These are phyloP conservation scores for Capsella rubella DNA, from an alignment of 441 rosid species.

Conservation along the genomic window DNA sequence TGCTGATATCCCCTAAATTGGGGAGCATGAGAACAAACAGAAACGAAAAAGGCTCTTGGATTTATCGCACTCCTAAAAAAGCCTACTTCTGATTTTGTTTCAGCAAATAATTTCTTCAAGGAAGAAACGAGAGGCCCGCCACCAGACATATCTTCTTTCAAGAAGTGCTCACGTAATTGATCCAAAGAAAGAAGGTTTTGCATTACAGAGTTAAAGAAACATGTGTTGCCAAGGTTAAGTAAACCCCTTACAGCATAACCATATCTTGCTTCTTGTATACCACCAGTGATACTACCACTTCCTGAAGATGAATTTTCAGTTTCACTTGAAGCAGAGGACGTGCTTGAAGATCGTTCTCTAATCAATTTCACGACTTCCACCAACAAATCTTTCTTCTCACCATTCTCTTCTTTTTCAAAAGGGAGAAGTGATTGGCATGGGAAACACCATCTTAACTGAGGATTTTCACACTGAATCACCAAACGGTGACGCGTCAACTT, in stretches of 20 bases:
- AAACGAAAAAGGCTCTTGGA: constrained; percentile 68
- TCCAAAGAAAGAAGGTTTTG: constrained; percentile 85
- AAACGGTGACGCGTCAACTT: constrained; percentile 67
- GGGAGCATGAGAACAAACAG: constrained; percentile 74
- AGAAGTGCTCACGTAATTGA: constrained; percentile 60
- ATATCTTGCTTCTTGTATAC: constrained; percentile 52
- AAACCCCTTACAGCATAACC: constrained; percentile 71
- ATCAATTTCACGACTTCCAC: constrained; percentile 64
- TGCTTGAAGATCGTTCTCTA: constrained; percentile 51
- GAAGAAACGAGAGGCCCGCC: constrained; percentile 63
- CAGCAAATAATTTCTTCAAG: constrained; percentile 68
- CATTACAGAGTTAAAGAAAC: constrained; percentile 91
- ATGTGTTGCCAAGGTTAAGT: constrained; percentile 89
- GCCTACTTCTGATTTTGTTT: constrained; percentile 62
- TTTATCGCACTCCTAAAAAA: constrained; percentile 61
- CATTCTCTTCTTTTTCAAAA: constrained; percentile 67
- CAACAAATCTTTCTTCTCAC: constrained; percentile 61
- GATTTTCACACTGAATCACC: constrained; percentile 78
- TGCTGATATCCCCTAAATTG: constrained; percentile 92
- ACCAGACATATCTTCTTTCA: constrained; percentile 51
- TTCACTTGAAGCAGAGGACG: constrained; percentile 43
- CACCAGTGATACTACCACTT: constrained; percentile 56
- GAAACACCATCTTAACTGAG: constrained; percentile 88
- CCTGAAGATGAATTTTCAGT: constrained; percentile 64
- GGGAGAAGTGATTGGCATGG: constrained; percentile 64